A percentile compares a stretch with the other conserved stretches of the same genome.
phyloP scores from a whole-genome alignment of 768 basidiomycete genomes.

The Termitomyces sp. region DNA sequence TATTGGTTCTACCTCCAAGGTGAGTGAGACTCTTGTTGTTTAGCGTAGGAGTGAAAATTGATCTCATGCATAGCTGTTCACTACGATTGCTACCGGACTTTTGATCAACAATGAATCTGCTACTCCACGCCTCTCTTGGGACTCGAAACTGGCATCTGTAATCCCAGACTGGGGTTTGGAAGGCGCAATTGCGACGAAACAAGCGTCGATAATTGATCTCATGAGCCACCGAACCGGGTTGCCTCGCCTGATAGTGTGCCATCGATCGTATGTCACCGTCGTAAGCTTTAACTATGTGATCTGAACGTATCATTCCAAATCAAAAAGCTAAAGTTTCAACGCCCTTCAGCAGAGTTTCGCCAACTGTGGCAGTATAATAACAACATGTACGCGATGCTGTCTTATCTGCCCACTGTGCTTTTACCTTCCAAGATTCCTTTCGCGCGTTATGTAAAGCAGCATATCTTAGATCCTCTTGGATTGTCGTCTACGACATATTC shows the following conservation, averaged over 20 bases:
- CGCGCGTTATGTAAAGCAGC: constrained; percentile 23
- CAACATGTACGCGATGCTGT: constrained; percentile 22
- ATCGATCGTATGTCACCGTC: constrained; percentile 6
- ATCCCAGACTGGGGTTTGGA: constrained; percentile 19
- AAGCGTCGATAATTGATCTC: constrained; percentile 17
- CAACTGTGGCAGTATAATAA: constrained; percentile 23
- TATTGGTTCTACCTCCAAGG: constrained; percentile 28
- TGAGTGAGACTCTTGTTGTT: constrained; percentile 5
- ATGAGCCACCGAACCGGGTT: constrained; percentile 17
- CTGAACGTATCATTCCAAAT: constrained; percentile 3
- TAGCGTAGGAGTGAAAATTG: neutral
- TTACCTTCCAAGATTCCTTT: constrained; percentile 19
- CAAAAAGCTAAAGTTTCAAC: constrained; percentile 19
- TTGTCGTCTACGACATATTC: constrained; percentile 25
- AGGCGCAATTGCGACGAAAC: constrained; percentile 18
- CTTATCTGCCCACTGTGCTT: constrained; percentile 21
- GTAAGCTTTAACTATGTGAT: neutral
- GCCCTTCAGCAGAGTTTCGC: constrained; percentile 25
- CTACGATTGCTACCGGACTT: constrained; percentile 18
- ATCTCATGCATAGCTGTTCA: constrained; percentile 16
- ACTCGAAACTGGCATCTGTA: constrained; percentile 18
- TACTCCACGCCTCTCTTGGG: constrained; percentile 21
- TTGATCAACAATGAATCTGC: constrained; percentile 21
- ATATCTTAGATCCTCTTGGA: constrained; percentile 23
- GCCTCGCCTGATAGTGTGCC: constrained; percentile 12